phyloP scores from a whole-genome alignment of 768 basidiomycete species.

The Mycena floridula region DNA sequence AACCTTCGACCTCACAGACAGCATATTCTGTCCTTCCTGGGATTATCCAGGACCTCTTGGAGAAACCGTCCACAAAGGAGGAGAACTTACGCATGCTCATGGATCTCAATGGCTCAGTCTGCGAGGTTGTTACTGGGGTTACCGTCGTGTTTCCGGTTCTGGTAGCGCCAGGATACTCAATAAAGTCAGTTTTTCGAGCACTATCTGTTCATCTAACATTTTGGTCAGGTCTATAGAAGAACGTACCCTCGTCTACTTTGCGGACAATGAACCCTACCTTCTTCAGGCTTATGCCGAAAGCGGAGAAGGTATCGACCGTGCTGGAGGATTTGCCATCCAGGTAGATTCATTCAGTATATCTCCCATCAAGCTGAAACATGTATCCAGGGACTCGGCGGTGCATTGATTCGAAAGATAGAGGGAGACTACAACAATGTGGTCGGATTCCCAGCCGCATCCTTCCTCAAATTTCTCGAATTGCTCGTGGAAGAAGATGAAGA shows the following conservation, averaged over 20 bases:
- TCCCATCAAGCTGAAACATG: neutral
- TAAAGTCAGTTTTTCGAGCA: constrained; percentile 37
- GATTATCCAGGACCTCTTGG: constrained; percentile 68
- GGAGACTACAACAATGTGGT: constrained; percentile 90
- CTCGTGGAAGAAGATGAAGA: constrained; percentile 71
- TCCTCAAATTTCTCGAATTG: constrained; percentile 68
- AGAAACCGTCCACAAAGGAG: constrained; percentile 75
- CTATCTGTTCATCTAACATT: neutral
- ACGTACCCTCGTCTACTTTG: constrained; percentile 72
- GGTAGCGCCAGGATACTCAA: constrained; percentile 68
- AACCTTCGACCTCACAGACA: constrained; percentile 50
- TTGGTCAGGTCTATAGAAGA: constrained; percentile 69
- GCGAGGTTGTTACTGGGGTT: constrained; percentile 92
- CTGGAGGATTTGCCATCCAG: constrained; percentile 94
- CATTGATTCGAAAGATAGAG: constrained; percentile 79
- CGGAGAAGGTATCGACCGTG: constrained; percentile 81
- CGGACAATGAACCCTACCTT: constrained; percentile 50
- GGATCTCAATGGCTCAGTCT: constrained; percentile 79
- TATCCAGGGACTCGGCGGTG: constrained; percentile 67
- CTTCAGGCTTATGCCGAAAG: constrained; percentile 78
- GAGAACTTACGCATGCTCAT: constrained; percentile 87
- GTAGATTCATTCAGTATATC: constrained; percentile 28
- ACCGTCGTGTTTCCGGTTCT: constrained; percentile 65
- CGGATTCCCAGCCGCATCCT: constrained; percentile 86
- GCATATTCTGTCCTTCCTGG: constrained; percentile 49